Base-by-base conservation (phyloP, 1,284 basidiomycete genomes). In the Amylostereum chailletii region DNA sequence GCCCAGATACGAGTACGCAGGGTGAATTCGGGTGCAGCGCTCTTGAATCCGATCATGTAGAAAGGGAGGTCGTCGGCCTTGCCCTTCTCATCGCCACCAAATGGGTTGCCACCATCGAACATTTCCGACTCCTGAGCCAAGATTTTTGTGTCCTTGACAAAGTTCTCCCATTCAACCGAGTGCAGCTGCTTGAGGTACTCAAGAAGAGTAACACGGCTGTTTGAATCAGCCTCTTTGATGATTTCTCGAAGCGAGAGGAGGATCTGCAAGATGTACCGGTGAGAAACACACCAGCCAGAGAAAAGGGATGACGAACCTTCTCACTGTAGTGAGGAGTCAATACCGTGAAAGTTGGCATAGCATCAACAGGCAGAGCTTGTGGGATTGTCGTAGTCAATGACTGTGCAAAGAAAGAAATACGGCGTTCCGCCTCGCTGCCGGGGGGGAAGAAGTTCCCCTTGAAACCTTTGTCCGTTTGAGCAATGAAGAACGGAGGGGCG, bases 11-110 rank as follows among this genome's bases (percentile, higher is more conserved):
- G 89, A 10, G 96, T 99, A 57, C 95, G 93, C 32, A 99, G 80
- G 0, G 95, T 99, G 70, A 96, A 99, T 69, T 99, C 95, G 27
- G 95, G 95, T 3, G 94, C 93, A 26, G 94, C 93, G 51, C 90
- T 95, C 78, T 98, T 98, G 86, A 99, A 99, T 57, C 96, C 95
- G 61, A 99, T 94, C 66, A 92, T 96, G 72, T 98, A 95, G 77
- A 98, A 98, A 2, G 95, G 95, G 53, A 99, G 77, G 65, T 99
- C 95, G 65, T 98, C 91, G 49, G 86, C 79, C 71, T 90, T 94
- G 40, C 75, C 82, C 70, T 97, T 96, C 68, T 96, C 94, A 66
- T 95, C 92, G 11, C 74, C 72, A 52, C 82, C 83, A 62, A 90
- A 90, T 1, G 91, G 90, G 61, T 79, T 83, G 49, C 79, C 72